Base-by-base conservation (phyloP, 2,329 filamentous ascomycete species). In the Aspergillus intermedius region DNA sequence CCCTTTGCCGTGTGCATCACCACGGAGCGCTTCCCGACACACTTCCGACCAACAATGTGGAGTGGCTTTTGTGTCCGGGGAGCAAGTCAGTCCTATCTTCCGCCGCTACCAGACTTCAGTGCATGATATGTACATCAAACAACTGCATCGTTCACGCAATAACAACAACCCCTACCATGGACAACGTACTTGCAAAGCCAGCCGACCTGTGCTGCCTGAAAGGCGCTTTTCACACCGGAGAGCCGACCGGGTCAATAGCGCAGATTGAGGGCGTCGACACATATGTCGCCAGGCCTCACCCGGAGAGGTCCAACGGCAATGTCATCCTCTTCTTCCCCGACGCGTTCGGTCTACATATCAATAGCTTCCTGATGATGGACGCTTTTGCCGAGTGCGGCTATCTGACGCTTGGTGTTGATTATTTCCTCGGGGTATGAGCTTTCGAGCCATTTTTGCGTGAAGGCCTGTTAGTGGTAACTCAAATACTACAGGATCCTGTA, bases 271-370 rank as follows among this genome's bases (percentile, higher is more conserved):
- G 62, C 4, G 56, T 70, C 3, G 61, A 68, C n/a, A 73, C 71
- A 0, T 74, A 74, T 52, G 60, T 74, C 25, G 52, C 59, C 1
- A 55, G 45, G 12, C 68, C 60, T 13, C 42, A 51, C 34, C 44
- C 50, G 10, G 59, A 49, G 6, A 66, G 60, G 25, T 50, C 61
- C 4, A 75, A 74, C 49, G 72, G 72, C 1, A 58, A 74, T 49
- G 57, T 75, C 28, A 46, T 76, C 4, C 58, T 76, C 3, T 76
- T 74, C 58, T 75, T 73, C 54, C 72, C 73, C 0, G 73, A 75
- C 49, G 68, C 74, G 4, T 74, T 64, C 61, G 73, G 73, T 8
- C 62, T 76, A 53, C 74, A 68, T 50, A 64, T 58, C 9, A 76
- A 76, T 44, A 68, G 65, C 0, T 55, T 70, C 21, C 60, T 75